Evolutionary conservation across 208 protist genomes (phyloP).

Genomic region (Crithidia acanthocephali): DNA sequence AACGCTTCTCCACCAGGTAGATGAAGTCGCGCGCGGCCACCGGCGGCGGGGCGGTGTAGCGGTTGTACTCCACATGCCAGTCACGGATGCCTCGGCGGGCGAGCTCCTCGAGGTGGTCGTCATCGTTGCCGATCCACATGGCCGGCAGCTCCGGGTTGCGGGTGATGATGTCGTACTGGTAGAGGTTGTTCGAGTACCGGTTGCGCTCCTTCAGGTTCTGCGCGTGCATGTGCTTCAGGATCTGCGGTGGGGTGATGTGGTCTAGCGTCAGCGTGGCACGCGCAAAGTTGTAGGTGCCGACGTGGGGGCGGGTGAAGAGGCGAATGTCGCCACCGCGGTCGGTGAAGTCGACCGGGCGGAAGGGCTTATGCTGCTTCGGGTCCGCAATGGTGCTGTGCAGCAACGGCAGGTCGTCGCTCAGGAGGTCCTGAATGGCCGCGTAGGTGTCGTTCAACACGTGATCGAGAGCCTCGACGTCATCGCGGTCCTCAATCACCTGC

Average conservation of each 20-base stretch:
- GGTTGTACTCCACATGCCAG: constrained; percentile 75
- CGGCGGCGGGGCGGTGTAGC: constrained; percentile 74
- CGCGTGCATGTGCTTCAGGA: constrained; percentile 73
- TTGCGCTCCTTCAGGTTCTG: constrained; percentile 57
- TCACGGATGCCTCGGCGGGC: constrained; percentile 43
- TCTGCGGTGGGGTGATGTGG: constrained; percentile 44
- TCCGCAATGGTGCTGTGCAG: constrained; percentile 41
- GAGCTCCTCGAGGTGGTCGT: constrained; percentile 53
- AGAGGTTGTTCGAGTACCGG: constrained; percentile 66
- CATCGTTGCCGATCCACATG: constrained; percentile 47
- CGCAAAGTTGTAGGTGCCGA: constrained; percentile 85
- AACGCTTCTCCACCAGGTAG: constrained; percentile 75
- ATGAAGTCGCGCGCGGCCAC: constrained; percentile 75
- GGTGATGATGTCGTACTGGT: constrained; percentile 59
- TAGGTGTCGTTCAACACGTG: constrained; percentile 63
- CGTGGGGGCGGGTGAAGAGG: constrained; percentile 71
- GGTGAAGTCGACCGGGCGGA: constrained; percentile 68
- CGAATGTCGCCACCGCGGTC: constrained; percentile 78
- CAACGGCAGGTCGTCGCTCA: constrained; percentile 54
- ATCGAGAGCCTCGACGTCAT: constrained; percentile 50
- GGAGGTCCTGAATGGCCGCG: constrained; percentile 61
- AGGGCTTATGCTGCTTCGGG: constrained; percentile 33
- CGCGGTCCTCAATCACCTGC: constrained; percentile 48
- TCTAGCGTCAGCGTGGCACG: constrained; percentile 72
- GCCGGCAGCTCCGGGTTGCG: constrained; percentile 48